Evolutionary conservation across 2,329 filamentous ascomycete species (phyloP).

Genomic region (Fusarium sp.): DNA sequence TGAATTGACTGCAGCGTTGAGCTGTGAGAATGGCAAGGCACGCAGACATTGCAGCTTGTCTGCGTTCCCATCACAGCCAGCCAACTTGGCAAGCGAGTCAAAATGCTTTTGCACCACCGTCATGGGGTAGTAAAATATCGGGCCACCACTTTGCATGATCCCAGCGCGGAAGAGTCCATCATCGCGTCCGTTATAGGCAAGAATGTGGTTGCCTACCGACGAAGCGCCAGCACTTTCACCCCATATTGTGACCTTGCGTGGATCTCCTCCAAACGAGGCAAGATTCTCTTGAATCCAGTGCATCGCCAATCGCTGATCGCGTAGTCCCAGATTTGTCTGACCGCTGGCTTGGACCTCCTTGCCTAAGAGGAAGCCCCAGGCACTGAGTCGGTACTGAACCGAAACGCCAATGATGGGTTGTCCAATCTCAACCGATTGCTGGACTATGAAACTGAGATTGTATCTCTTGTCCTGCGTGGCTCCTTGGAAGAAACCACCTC

Average conservation of each 20-base stretch:
- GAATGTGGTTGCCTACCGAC: slow-evolving; percentile 26
- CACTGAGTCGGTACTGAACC: slow-evolving; percentile 42
- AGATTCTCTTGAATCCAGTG: slow-evolving; percentile 65
- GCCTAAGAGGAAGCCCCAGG: slow-evolving; percentile 62
- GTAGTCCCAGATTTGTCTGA: slow-evolving; percentile 62
- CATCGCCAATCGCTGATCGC: slow-evolving; percentile 62
- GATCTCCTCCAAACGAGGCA: slow-evolving; percentile 59
- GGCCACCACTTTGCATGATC: slow-evolving; percentile 26
- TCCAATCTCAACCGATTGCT: slow-evolving; percentile 53
- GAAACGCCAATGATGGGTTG: slow-evolving; percentile 46
- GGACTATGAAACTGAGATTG: slow-evolving; percentile 70
- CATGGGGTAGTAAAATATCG: not conserved
- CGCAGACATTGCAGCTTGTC: not conserved
- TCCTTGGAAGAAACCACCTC: slow-evolving; percentile 57
- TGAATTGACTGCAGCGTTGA: not conserved
- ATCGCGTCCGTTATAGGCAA: slow-evolving; percentile 29
- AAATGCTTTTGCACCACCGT: not conserved
- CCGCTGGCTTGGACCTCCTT: slow-evolving; percentile 55
- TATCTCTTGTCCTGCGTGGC: slow-evolving; percentile 63
- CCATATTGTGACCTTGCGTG: slow-evolving; percentile 60
- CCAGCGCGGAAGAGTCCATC: slow-evolving; percentile 24
- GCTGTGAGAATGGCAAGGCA: not conserved
- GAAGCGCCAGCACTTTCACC: slow-evolving; percentile 29
- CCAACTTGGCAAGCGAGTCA: not conserved
- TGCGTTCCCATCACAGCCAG: not conserved